Percentiles rank a stretch among this genome's conserved stretches.
Evolutionary conservation across 139 green algal genomes (phyloP).

Genomic region (Limnomonas spitsbergensis): DNA sequence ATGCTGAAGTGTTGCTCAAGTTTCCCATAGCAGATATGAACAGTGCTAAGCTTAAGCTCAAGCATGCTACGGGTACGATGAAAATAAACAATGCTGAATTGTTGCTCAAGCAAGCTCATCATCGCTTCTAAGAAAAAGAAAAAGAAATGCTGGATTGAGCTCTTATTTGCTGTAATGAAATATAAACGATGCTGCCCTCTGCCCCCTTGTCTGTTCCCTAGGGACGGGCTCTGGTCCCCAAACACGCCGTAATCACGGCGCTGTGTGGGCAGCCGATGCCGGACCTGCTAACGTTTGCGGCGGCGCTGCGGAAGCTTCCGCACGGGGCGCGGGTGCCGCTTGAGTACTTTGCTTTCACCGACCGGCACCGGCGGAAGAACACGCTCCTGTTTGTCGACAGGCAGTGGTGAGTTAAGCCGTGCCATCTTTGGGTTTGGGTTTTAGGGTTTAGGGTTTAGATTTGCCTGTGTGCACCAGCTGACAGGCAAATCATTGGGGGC

Average conservation of each 20-base stretch:
- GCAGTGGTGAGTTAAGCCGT: slow-evolving; percentile 54
- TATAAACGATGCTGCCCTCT: background rate
- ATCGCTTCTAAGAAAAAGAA: no score
- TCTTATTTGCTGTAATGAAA: no score
- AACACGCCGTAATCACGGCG: slow-evolving; percentile 74
- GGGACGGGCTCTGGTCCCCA: slow-evolving; percentile 65
- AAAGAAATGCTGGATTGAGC: no score
- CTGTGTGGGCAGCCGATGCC: slow-evolving; percentile 64
- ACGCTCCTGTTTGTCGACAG: slow-evolving; percentile 63
- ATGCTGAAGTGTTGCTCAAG: no score
- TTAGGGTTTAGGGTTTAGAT: no score
- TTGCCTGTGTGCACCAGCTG: no score
- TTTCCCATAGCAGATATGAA: no score
- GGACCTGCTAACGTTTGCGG: slow-evolving; percentile 49
- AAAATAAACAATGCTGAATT: no score
- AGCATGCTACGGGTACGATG: no score
- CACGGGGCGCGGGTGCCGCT: slow-evolving; percentile 67
- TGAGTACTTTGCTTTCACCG: slow-evolving; percentile 69
- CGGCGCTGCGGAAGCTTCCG: slow-evolving; percentile 35
- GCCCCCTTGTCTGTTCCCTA: slow-evolving; percentile 4
- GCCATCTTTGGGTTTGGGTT: background rate
- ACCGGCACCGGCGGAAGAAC: slow-evolving; percentile 60
- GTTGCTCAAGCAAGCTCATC: no score
- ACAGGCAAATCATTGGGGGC: no score
- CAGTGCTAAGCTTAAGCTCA: no score